Percentiles rank a stretch among this genome's conserved stretches.
Evolutionary conservation across 2,329 filamentous ascomycete species (phyloP).

Genomic region (Aspergillus sp.): DNA sequence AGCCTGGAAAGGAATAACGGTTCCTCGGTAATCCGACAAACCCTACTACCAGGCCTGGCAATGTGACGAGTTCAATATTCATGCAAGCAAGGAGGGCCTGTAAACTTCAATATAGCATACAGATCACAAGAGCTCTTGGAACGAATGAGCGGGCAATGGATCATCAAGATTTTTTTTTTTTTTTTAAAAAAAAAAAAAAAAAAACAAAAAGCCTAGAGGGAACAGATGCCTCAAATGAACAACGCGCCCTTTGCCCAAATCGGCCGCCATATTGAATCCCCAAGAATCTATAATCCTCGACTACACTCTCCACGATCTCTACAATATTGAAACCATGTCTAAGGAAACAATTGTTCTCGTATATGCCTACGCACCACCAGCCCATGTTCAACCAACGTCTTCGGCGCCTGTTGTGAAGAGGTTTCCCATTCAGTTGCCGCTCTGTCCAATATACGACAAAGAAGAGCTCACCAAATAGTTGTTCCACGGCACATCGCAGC

Average conservation of each 20-base stretch:
- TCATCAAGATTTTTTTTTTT: neutral
- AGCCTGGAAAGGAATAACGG: too few species aligned
- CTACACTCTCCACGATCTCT: conserved; percentile 6
- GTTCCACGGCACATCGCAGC: neutral
- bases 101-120: too few species aligned
- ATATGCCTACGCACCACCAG: neutral
- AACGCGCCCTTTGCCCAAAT: neutral
- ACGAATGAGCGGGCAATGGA: neutral
- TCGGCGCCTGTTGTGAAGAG: neutral
- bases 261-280: neutral
- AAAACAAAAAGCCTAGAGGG: too few species aligned
- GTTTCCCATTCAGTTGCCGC: conserved; percentile 1
- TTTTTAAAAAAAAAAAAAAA: too few species aligned
- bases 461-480: neutral
- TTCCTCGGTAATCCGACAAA: too few species aligned
- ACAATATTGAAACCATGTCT: neutral
- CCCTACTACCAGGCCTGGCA: too few species aligned
- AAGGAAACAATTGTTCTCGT: neutral
- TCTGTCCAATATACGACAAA: neutral
- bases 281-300: neutral
- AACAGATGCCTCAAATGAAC: neutral
- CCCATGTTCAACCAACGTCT: neutral
- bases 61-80: too few species aligned
- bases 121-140: too few species aligned
- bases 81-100: too few species aligned